Evolutionary conservation across 257 asterid species (phyloP).

Genomic region (Forsythia viridissima): DNA sequence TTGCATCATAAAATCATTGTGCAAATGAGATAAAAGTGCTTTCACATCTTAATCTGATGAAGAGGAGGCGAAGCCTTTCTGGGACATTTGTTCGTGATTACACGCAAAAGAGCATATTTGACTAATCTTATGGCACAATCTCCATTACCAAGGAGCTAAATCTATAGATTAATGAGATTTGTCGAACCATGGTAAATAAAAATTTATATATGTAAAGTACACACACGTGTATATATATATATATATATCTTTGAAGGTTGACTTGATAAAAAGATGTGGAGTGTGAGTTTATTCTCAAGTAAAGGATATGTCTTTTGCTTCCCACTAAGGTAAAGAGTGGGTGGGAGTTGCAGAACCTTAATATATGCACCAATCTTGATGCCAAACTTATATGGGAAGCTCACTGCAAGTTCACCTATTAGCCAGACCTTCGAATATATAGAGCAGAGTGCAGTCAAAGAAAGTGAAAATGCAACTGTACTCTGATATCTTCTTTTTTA

Average conservation of each 20-base stretch:
- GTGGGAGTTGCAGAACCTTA: slow-evolving; percentile 10
- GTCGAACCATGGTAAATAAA: not conserved
- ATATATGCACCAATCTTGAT: slow-evolving; percentile 27
- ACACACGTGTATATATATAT: not conserved
- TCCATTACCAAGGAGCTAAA: too few relatives aligned
- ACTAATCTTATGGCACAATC: not conserved
- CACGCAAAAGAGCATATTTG: not conserved
- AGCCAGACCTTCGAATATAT: not conserved
- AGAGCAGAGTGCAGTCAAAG: not conserved
- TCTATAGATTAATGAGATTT: not conserved
- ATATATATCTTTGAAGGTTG: slow-evolving; percentile 29
- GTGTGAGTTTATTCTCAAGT: slow-evolving; percentile 33
- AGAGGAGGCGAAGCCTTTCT: not conserved
- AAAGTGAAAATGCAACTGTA: not conserved
- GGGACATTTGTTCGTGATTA: not conserved
- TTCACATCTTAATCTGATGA: not conserved
- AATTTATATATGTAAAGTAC: not conserved
- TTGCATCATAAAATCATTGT: not conserved
- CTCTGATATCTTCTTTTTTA: not conserved
- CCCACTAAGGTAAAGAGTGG: slow-evolving; percentile 36
- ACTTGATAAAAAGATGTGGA: slow-evolving; percentile 26
- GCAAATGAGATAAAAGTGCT: too few relatives aligned
- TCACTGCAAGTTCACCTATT: not conserved
- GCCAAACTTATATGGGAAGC: slow-evolving; percentile 44
- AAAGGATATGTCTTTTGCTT: slow-evolving; percentile 37